A percentile compares a stretch with the other conserved stretches of the same genome.
Conservation (phyloP, 306 rosid species). For the Echinosophora koreensis region DNA sequence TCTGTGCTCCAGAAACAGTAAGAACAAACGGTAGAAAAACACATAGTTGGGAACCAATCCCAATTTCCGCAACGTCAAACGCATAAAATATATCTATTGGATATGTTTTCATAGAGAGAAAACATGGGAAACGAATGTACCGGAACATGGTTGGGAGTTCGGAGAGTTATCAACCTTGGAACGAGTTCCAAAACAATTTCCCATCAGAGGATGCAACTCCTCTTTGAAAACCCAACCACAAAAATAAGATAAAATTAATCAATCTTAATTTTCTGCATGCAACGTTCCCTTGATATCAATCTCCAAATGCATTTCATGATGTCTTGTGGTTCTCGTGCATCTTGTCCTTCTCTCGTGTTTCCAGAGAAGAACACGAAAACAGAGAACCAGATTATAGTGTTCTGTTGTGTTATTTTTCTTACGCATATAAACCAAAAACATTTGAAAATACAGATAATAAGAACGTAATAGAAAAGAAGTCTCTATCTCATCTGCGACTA, state of each 20-base stretch:
- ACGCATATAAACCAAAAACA: neutral
- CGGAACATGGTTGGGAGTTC: conserved; percentile 29
- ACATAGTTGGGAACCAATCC: neutral
- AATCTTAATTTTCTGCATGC: conserved; percentile 2
- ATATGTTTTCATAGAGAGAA: neutral
- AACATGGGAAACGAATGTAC: neutral
- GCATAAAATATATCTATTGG: neutral
- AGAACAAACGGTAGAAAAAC: neutral
- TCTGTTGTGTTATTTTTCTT: neutral
- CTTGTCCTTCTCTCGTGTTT: conserved; percentile 49
- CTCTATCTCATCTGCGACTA: neutral
- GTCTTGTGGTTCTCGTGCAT: conserved; percentile 10
- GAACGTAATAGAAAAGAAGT: neutral
- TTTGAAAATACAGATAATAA: neutral
- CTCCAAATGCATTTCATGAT: neutral
- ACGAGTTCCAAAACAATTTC: conserved; percentile 55
- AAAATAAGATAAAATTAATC: neutral
- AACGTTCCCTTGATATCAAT: neutral
- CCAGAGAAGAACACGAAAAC: conserved; percentile 51
- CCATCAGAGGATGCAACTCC: conserved; percentile 42
- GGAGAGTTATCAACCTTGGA: conserved; percentile 39
- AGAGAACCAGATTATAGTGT: conserved; percentile 21
- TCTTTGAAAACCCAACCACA: conserved; percentile 2
- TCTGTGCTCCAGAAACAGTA: neutral
- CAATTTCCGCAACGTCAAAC: neutral